These are phyloP conservation scores for Trichoderma asperelloides DNA, from an alignment of 495 filamentous ascomycete genomes.

Conservation along the genomic window DNA sequence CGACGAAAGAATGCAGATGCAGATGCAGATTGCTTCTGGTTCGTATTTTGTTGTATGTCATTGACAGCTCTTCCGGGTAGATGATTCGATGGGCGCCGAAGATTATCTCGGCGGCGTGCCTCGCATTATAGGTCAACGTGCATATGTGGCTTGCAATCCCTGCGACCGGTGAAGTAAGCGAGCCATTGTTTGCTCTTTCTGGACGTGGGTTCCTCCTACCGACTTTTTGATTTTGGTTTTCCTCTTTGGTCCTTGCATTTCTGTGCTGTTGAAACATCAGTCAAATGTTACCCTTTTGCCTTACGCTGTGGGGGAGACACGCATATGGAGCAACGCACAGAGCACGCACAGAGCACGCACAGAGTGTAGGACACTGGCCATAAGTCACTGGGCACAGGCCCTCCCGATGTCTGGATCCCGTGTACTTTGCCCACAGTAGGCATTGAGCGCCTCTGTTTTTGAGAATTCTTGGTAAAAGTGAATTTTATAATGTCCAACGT, in stretches of 20 bases:
- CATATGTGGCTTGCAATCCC: background rate
- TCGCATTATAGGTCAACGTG: background rate
- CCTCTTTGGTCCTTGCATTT: background rate
- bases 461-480: too few relatives aligned
- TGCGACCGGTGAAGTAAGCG: conserved; percentile 5
- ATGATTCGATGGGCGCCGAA: background rate
- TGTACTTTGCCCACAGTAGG: too few relatives aligned
- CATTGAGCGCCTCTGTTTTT: too few relatives aligned
- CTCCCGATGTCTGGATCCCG: too few relatives aligned
- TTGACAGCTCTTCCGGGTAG: background rate
- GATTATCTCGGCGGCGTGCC: background rate
- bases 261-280: background rate
- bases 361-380: too few relatives aligned
- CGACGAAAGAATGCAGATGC: conserved; percentile 2
- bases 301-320: too few relatives aligned
- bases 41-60: background rate
- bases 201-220: background rate
- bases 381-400: background rate
- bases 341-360: background rate
- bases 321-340: background rate
- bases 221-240: background rate
- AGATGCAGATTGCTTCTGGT: background rate
- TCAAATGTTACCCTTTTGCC: background rate
- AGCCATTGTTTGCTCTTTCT: background rate
- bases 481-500: too few relatives aligned